Base-by-base conservation (phyloP, 2,329 filamentous ascomycete species). In the Ustilaginoidea virens region DNA sequence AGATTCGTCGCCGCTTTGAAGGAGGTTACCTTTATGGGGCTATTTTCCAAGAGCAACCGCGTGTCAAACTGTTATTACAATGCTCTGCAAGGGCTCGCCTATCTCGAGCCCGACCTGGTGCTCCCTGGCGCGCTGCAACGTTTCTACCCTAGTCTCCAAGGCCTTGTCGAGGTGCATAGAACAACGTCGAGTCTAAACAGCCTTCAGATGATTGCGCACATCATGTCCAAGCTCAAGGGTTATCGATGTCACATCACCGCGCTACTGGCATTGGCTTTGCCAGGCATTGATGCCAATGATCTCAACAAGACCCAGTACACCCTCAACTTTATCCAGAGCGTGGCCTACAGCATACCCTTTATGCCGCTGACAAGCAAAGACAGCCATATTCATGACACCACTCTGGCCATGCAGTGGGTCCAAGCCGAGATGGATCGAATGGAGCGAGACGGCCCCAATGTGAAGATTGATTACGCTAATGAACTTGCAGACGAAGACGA, bases 251-350 rank as follows among this genome's bases (percentile, higher is more conserved):
- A 98, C 49, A 76, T 98, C 37, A 98, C 90, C 1, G 87, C 87
- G 1, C 60, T 98, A 20, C 60, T 98, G n/a, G 90, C 87, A 5
- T 65, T 98, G 34, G 83, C 87, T 4, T 61, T 98, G 18, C 92
- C 92, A 1, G 92, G 90, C 14, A 92, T 98, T 33, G 92, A 98
- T 54, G 86, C 92, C 38, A 98, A 98, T 48, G 90, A 98, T 53
- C 60, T 98, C 16, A 86, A 90, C 48, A 98, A 98, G 63, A 96
- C 90, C 1, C 70, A 93, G 42, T 82, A 93, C 52, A 92, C 90
- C 0, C 63, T 98, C 33, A 82, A 86, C 40, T 94, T 94, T 49
- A 90, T 98, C 33, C 87, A 96, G 52, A 80, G 82, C 33, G 82
- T 96, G 9, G 87, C 85, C 34, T 96, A 94, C 58, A 92, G 87